Conservation (phyloP, 176 grass and related monocot genomes). For the Pharus latifolius region DNA sequence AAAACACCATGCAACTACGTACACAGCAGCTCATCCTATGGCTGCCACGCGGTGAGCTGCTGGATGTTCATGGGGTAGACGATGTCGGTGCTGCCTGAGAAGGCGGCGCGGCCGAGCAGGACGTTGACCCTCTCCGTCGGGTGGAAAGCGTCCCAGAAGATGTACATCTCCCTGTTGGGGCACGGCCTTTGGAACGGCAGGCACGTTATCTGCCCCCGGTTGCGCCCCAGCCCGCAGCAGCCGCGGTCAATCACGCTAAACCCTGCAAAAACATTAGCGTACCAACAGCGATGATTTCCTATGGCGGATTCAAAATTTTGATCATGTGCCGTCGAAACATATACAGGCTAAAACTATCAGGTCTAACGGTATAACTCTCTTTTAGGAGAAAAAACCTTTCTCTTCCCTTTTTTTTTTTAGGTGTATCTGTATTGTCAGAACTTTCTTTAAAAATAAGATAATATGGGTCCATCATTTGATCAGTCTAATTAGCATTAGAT, state of each 20-base stretch:
- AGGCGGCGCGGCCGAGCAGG: slow-evolving; percentile 56
- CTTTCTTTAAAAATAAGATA: too few relatives aligned
- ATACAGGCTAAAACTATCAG: too few relatives aligned
- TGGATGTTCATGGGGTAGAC: slow-evolving; percentile 77
- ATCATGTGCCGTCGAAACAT: too few relatives aligned
- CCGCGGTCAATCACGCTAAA: slow-evolving; percentile 66
- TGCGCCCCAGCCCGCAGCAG: slow-evolving; percentile 82
- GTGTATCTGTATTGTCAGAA: background rate
- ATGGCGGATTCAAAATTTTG: too few relatives aligned
- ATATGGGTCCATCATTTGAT: too few relatives aligned
- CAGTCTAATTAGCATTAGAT: too few relatives aligned
- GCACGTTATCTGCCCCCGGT: slow-evolving; percentile 80
- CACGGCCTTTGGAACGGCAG: slow-evolving; percentile 77
- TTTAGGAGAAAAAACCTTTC: background rate
- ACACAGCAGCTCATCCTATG: background rate
- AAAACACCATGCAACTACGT: background rate
- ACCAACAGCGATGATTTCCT: too few relatives aligned
- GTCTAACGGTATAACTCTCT: too few relatives aligned
- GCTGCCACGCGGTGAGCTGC: slow-evolving; percentile 55
- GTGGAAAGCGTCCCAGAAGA: slow-evolving; percentile 99
- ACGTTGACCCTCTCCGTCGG: slow-evolving; percentile 83
- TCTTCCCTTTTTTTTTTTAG: background rate
- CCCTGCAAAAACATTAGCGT: slow-evolving; percentile 3
- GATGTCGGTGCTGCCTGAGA: slow-evolving; percentile 38
- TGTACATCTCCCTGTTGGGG: slow-evolving; percentile 49